phyloP scores from a whole-genome alignment of 192 early-diverging fungal species.

The Gaertneriomyces semiglobifer region DNA sequence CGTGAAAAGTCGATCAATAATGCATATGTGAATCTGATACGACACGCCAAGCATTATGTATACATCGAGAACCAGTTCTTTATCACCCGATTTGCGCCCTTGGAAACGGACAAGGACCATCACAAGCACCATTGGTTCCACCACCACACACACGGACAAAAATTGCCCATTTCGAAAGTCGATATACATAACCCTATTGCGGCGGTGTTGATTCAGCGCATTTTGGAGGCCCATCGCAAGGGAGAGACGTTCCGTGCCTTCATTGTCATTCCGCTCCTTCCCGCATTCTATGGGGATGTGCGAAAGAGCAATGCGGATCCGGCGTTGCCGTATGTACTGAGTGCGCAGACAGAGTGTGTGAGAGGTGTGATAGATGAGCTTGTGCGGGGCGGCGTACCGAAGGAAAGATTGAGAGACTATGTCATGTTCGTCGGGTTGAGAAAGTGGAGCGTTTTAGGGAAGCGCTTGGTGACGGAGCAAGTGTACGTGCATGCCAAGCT shows the following conservation, averaged over 20 bases:
- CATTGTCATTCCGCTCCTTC: constrained; percentile 77
- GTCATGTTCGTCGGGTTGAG: constrained; percentile 62
- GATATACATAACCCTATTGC: constrained; percentile 78
- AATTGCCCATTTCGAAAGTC: constrained; percentile 22
- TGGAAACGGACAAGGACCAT: neutral
- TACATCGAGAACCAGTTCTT: constrained; percentile 95
- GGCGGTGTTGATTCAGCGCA: constrained; percentile 66
- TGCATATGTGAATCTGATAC: constrained; percentile 72
- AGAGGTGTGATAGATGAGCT: constrained; percentile 13
- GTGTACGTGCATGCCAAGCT: constrained; percentile 76
- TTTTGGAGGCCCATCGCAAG: constrained; percentile 66
- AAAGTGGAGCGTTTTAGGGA: constrained; percentile 62
- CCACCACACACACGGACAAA: constrained; percentile 9
- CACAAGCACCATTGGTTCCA: neutral
- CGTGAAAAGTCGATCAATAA: constrained; percentile 60
- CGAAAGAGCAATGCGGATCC: constrained; percentile 66
- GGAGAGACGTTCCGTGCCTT: constrained; percentile 71
- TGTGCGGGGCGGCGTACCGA: constrained; percentile 18
- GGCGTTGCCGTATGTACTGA: constrained; percentile 44
- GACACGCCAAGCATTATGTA: constrained; percentile 71
- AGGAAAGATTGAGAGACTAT: constrained; percentile 18
- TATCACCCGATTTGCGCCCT: constrained; percentile 39
- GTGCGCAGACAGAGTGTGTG: constrained; percentile 28
- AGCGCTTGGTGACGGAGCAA: constrained; percentile 67
- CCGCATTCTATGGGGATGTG: constrained; percentile 81